Evolutionary conservation across 306 rosid species (phyloP).

Genomic region (Vigna unguiculata): DNA sequence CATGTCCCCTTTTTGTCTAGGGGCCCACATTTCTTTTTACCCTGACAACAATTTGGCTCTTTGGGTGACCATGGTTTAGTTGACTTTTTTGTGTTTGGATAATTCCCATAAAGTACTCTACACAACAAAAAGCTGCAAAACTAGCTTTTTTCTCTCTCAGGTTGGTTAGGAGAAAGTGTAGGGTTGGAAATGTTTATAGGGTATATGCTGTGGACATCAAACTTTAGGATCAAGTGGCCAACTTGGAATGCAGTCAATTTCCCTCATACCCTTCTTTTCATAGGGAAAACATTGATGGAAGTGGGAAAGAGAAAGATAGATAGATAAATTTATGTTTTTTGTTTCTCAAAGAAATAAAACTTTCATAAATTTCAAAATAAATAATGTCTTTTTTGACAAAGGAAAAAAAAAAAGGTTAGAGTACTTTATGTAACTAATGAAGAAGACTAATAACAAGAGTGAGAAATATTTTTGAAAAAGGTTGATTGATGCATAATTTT

Average conservation of each 20-base stretch:
- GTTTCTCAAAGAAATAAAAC: too few relatives aligned
- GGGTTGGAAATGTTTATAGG: neutral
- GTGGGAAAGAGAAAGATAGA: too few relatives aligned
- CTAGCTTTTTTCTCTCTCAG: neutral
- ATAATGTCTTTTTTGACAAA: too few relatives aligned
- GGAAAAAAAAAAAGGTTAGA: too few relatives aligned
- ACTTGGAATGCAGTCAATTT: conserved; percentile 13
- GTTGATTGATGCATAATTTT: too few relatives aligned
- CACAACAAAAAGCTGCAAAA: conserved; percentile 34
- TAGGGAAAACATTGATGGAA: too few relatives aligned
- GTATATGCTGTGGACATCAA: neutral
- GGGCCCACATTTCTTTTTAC: conserved; percentile 55
- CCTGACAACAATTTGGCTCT: conserved; percentile 11
- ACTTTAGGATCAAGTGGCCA: conserved; percentile 30
- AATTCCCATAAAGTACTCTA: conserved; percentile 26
- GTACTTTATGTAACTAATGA: too few relatives aligned
- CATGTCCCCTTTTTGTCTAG: conserved; percentile 32
- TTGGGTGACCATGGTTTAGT: conserved; percentile 25
- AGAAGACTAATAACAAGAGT: too few relatives aligned
- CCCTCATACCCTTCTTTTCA: neutral
- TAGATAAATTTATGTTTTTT: too few relatives aligned
- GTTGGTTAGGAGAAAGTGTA: neutral
- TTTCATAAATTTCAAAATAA: too few relatives aligned
- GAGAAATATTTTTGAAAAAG: too few relatives aligned
- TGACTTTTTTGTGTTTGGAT: conserved; percentile 41